Conservation (phyloP, 2,329 filamentous ascomycete genomes). For the Fusarium humuli region DNA sequence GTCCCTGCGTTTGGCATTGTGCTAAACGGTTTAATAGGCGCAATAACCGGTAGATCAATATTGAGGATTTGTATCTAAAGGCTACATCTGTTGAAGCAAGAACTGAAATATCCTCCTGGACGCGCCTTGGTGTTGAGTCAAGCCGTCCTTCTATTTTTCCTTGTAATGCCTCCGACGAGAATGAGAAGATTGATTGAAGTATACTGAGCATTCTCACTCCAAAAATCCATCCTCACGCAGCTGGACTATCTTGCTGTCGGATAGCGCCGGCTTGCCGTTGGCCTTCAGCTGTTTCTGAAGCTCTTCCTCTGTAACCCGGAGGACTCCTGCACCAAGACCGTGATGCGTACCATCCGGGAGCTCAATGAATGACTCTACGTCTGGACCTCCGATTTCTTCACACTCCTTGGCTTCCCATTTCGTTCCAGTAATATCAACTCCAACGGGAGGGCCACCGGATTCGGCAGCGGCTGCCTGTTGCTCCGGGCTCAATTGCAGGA, state of each 20-base stretch:
- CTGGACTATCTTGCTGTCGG: neutral
- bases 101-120: neutral
- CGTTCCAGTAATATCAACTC: neutral
- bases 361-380: neutral
- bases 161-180: rapidly evolving
- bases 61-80: neutral
- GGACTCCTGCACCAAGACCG: neutral
- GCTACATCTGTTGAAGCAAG: neutral
- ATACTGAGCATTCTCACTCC: neutral
- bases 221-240: neutral
- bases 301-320: neutral
- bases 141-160: neutral
- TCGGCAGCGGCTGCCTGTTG: neutral
- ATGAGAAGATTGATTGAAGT: rapidly evolving
- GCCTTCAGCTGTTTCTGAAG: neutral
- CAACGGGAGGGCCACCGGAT: neutral
- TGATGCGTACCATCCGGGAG: neutral
- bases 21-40: neutral
- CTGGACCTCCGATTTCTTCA: neutral
- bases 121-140: neutral
- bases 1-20: neutral
- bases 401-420: neutral
- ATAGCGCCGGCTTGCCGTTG: neutral
- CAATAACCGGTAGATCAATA: neutral
- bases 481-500: neutral